Evolutionary conservation across 2,329 filamentous ascomycete species (phyloP).

Genomic region (Colletotrichum incanum): DNA sequence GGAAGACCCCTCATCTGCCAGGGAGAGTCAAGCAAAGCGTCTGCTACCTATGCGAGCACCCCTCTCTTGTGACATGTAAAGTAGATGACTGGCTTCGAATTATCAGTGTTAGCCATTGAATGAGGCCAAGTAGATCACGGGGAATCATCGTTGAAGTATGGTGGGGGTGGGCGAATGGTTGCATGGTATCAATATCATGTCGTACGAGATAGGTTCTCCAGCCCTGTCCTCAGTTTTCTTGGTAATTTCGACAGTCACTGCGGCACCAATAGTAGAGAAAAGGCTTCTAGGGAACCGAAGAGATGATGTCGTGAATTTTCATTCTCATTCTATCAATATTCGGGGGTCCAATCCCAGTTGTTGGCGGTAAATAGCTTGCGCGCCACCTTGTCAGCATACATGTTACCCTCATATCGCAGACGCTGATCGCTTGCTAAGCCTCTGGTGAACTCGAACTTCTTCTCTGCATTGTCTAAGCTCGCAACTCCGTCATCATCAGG

Average conservation of each 20-base stretch:
- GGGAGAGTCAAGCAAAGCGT: background rate
- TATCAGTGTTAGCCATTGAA: background rate
- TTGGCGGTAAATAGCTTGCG: conserved; percentile 69
- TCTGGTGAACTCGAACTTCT: conserved; percentile 66
- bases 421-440: conserved; percentile 66
- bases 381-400: conserved; percentile 68
- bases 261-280: background rate
- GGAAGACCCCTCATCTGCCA: background rate
- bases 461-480: conserved; percentile 21
- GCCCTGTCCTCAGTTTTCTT: no score
- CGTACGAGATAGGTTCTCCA: background rate
- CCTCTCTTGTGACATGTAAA: no score
- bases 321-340: conserved; percentile 46
- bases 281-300: background rate
- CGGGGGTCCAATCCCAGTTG: conserved; percentile 74
- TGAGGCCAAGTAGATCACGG: background rate
- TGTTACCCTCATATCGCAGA: conserved; percentile 63
- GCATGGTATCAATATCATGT: background rate
- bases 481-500: conserved; percentile 36
- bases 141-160: background rate
- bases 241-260: no score
- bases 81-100: background rate
- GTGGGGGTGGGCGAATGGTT: background rate
- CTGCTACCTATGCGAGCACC: background rate
- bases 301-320: background rate